Conservation (phyloP, 2,329 filamentous ascomycete species). For the Penicillium hesseltinei region DNA sequence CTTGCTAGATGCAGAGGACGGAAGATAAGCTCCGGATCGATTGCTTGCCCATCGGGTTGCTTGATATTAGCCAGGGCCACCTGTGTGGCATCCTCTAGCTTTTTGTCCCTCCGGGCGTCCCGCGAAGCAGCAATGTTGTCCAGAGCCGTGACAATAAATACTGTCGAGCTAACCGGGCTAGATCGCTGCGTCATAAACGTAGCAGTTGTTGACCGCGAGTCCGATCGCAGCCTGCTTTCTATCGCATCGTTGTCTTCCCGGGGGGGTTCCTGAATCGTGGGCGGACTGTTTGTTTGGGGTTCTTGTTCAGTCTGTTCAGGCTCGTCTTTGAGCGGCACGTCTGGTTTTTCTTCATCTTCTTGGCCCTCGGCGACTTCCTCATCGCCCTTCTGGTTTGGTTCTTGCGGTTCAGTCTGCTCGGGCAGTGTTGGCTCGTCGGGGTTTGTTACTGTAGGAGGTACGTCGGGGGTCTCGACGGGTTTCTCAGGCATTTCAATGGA, state of each 20-base stretch:
- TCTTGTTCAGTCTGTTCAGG: constrained; percentile 26
- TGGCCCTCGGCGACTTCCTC: constrained; percentile 14
- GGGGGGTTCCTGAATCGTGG: constrained; percentile 23
- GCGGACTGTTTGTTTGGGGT: constrained; percentile 17
- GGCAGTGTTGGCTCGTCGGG: constrained; percentile 34
- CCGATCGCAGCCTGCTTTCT: constrained; percentile 52
- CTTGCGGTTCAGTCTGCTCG: constrained; percentile 30
- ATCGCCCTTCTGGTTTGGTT: constrained; percentile 25
- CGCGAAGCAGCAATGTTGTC: constrained; percentile 89
- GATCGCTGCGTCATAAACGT: constrained; percentile 52
- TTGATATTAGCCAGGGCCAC: constrained; percentile 83
- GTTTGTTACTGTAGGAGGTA: constrained; percentile 27
- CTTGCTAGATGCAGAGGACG: constrained; percentile 86
- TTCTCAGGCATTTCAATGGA: constrained; percentile 24
- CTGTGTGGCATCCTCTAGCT: constrained; percentile 76
- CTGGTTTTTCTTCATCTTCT: constrained; percentile 24
- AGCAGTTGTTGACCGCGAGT: constrained; percentile 59
- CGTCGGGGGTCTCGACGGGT: constrained; percentile 31
- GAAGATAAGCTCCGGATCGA: constrained; percentile 90
- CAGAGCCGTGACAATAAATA: constrained; percentile 91
- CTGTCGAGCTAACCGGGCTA: constrained; percentile 82
- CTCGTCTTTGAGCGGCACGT: constrained; percentile 27
- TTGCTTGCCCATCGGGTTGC: constrained; percentile 73
- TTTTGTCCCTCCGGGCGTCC: constrained; percentile 83
- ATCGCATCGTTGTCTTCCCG: constrained; percentile 19